These are phyloP conservation scores for Jaltomata sinuosa DNA, from an alignment of 257 asterid species.

Conservation along the genomic window DNA sequence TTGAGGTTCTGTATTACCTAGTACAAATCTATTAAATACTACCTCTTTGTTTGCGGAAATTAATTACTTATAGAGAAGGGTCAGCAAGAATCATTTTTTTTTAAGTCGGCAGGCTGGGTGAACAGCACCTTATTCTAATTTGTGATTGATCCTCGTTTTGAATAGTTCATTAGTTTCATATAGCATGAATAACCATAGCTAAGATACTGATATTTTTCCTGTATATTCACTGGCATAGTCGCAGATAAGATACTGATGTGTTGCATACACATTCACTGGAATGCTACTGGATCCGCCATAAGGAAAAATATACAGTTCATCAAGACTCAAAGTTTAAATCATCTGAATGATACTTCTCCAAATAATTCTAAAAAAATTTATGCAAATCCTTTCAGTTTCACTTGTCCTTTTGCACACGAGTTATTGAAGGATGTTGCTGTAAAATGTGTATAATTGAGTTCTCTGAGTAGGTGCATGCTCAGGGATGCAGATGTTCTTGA, in stretches of 20 bases:
- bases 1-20: neutral
- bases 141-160: neutral
- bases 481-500: neutral
- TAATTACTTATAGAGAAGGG: neutral
- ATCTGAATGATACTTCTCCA: neutral
- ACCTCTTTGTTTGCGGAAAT: neutral
- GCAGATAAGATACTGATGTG: neutral
- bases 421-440: neutral
- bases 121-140: neutral
- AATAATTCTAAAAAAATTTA: neutral
- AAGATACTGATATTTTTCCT: neutral
- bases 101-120: neutral
- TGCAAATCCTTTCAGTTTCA: neutral
- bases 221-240: neutral
- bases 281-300: neutral
- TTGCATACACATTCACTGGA: neutral
- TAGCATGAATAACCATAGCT: neutral
- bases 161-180: neutral
- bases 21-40: neutral
- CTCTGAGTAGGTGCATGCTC: neutral
- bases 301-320: neutral
- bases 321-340: neutral
- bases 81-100: neutral
- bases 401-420: neutral
- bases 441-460: neutral